Conservation (phyloP, 202 grass and related monocot genomes). For the Panicum virgatum region DNA sequence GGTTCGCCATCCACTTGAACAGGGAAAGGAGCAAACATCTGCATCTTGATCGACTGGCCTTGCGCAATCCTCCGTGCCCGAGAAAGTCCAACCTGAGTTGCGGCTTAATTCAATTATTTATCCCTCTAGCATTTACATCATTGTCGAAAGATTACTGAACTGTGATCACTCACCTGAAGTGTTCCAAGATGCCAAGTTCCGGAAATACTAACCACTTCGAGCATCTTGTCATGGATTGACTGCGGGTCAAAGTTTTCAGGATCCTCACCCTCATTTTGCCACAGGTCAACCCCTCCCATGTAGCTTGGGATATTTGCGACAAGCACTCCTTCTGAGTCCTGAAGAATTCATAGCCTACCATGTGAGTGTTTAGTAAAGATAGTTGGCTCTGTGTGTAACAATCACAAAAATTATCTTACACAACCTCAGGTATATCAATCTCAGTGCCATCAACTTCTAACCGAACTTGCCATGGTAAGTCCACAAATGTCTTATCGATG, state of each 20-base stretch:
- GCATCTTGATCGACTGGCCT: conserved; percentile 60
- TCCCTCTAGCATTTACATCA: not conserved
- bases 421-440: conserved; percentile 63
- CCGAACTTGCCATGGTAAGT: conserved; percentile 56
- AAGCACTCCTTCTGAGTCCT: conserved; percentile 91
- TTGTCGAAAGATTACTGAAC: conserved; percentile 5
- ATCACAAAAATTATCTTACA: not conserved
- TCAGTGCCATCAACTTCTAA: conserved; percentile 53
- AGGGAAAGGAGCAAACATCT: conserved; percentile 47
- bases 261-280: conserved; percentile 79
- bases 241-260: conserved; percentile 55
- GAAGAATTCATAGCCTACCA: not conserved
- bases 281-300: conserved; percentile 95
- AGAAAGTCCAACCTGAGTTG: conserved; percentile 62
- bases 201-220: conserved; percentile 55
- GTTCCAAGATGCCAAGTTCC: conserved; percentile 60
- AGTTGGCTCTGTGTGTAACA: not conserved
- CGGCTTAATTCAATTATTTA: not conserved
- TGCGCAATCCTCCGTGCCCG: conserved; percentile 58
- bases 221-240: conserved; percentile 63
- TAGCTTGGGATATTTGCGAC: conserved; percentile 92
- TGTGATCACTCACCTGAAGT: conserved; percentile 47
- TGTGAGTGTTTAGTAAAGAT: not conserved
- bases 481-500: conserved; percentile 55
- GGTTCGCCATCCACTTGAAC: conserved; percentile 72